phyloP scores from a whole-genome alignment of 352 stramenopile species.

The Thraustotheca clavata region DNA sequence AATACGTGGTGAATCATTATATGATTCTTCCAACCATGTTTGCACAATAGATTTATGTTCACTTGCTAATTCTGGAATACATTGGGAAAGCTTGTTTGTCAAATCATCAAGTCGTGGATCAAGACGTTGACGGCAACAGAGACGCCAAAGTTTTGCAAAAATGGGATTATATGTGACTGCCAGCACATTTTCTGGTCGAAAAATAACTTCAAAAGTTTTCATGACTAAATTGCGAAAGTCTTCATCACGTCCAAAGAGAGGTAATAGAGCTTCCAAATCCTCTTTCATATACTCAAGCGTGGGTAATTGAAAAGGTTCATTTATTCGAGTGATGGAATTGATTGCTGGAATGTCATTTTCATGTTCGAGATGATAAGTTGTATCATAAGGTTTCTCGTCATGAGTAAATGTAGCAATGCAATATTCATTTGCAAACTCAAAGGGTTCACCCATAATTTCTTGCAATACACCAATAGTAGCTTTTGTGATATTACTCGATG shows the following conservation, averaged over 20 bases:
- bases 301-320: neutral
- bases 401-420: neutral
- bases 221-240: constrained; percentile 5
- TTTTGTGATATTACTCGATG: constrained; percentile 14
- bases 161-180: constrained; percentile 18
- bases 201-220: neutral
- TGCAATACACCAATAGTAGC: constrained; percentile 10
- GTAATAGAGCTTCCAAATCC: neutral
- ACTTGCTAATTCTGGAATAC: neutral
- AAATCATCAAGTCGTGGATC: neutral
- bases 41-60: neutral
- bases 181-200: constrained; percentile 2
- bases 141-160: constrained; percentile 8
- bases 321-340: neutral
- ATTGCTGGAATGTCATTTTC: neutral
- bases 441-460: constrained; percentile 14
- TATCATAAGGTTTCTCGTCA: neutral
- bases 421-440: constrained; percentile 4
- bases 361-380: neutral
- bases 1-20: constrained; percentile 1
- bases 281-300: neutral
- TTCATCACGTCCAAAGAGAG: neutral
- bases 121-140: neutral
- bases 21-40: constrained; percentile 10
- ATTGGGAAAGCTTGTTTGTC: neutral